Percentiles rank a stretch among this genome's conserved stretches.
Conservation (phyloP, 2,329 filamentous ascomycete species). For the Fusarium sp. region DNA sequence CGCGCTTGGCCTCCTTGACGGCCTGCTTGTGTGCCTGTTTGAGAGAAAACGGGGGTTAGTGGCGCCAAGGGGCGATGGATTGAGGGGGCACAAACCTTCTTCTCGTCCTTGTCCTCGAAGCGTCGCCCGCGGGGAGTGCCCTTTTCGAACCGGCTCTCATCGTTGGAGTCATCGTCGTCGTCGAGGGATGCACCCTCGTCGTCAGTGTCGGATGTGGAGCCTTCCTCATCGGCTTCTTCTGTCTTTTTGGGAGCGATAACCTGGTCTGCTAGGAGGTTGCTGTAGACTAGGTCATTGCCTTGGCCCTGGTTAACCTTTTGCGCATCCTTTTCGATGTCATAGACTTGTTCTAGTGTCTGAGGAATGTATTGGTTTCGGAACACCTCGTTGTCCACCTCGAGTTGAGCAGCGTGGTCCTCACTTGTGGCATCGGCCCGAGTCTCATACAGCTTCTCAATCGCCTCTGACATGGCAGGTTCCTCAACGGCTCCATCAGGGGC, state of each 20-base stretch:
- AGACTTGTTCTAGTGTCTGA: conserved; percentile 94
- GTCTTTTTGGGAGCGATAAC: conserved; percentile 57
- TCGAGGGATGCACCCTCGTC: conserved; percentile 62
- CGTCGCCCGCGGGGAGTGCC: conserved; percentile 81
- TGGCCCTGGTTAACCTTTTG: conserved; percentile 80
- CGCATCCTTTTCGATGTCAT: conserved; percentile 93
- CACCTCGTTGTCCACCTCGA: conserved; percentile 88
- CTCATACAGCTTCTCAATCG: conserved; percentile 76
- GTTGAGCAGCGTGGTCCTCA: conserved; percentile 66
- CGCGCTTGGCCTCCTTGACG: conserved; percentile 94
- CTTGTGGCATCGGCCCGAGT: conserved; percentile 62
- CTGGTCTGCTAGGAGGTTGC: conserved; percentile 82
- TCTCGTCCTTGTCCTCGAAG: conserved; percentile 92
- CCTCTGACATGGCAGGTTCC: conserved; percentile 69
- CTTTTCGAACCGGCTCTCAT: conserved; percentile 71
- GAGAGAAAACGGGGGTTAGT: conserved; percentile 38
- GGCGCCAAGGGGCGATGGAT: not conserved
- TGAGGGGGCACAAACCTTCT: conserved; percentile 68
- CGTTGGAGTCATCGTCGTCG: conserved; percentile 57
- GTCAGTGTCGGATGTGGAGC: conserved; percentile 56
- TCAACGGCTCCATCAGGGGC: conserved; percentile 69
- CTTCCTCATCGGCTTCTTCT: conserved; percentile 52
- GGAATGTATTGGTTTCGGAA: conserved; percentile 98
- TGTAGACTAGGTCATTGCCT: conserved; percentile 84
- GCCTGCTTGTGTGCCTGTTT: conserved; percentile 79